Base-by-base conservation (phyloP, 2,329 filamentous ascomycete species). In the Botrytis deweyae region DNA sequence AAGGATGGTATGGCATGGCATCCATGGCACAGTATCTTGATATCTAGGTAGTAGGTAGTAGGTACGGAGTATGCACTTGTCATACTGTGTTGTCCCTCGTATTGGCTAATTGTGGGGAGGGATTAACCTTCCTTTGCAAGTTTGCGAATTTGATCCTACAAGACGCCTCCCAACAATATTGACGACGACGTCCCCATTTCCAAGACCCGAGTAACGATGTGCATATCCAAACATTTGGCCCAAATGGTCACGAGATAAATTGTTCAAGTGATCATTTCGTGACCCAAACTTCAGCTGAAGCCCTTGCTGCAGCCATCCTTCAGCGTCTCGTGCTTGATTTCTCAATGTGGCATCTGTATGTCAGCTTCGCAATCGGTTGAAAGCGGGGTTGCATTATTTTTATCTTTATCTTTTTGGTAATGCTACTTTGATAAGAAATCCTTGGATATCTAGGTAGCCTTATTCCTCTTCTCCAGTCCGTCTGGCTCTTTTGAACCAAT, bases 221-320 rank as follows among this genome's bases (percentile, higher is more conserved):
- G 33, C 64, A 36, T 52, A 16, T 33, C 8, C 22, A 38, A 55
- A 40, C 20, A 18, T 67, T 25, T 40, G 22, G 22, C 42, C 59
- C 36, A 25, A 29, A n/a, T 33, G 18, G 29, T 65, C 69, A 71
- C 69, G 69, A 33, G 59, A 22, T 58, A 55, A 7, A 65, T 33
- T 55, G 69, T 65, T 71, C 69, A 71, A 71, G 69, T 65, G 69
- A 71, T 42, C 59, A 25, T 62, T 65, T 46, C 69, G 55, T 71
- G 69, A 71, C 69, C 59, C 55, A 71, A 64, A 33, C 59, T 65
- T 42, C 49, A 68, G 49, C 65, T 68, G 65, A 38, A 58, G 42
- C 38, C 65, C 66, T 29, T 40, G 46, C 46, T 58, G 65, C 49
- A 55, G 49, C 36, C 49, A 68, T 16, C 66, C 66, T 58, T 58